Base-by-base conservation (phyloP, 352 stramenopile genomes). In the Phytophthora vignae region DNA sequence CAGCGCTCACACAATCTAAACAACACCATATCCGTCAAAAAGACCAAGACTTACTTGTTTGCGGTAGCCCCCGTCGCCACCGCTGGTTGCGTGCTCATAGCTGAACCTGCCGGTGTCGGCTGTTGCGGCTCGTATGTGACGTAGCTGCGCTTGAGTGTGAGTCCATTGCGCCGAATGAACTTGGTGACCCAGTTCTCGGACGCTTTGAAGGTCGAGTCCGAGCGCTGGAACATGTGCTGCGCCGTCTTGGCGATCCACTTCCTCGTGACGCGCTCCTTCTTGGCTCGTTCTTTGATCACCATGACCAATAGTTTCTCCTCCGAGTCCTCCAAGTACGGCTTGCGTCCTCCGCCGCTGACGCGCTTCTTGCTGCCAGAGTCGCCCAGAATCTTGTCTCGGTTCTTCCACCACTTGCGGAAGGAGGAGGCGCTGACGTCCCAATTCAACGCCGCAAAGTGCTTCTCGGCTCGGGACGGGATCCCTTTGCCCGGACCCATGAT, bases 381-480 rank as follows among this genome's bases (percentile, higher is more conserved):
- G 60, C 79, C 79, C 64, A 94, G 71, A 65, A 94, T 94, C 52
- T 89, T 88, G 60, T 93, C 87, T 54, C 85, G 85, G 69, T 92
- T 94, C 64, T 93, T 92, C 87, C 87, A 94, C 87, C 87, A 94
- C 63, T 94, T 94, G 42, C 85, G 83, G 66, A 93, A 92, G 62
- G 84, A 91, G 27, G 83, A 91, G 57, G 85, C 85, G 70, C 79
- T 90, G 48, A 94, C 84, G 64, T 93, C 84, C 85, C 85, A 93
- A 64, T 90, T 87, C 36, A 90, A 64, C 31, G 77, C 81, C 31
- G 77, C 81, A 50, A 93, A 94, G 61, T 94, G 85, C 66, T 91
- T 92, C 67, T 92, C 84, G 0, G 87, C 87, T 31, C 85, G 82
- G 46, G 81, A 90, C 31, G 85, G 87, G 19, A 93, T 77, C 21